These are phyloP conservation scores for Candida corydali DNA, from an alignment of 805 yeast genomes.

Conservation along the genomic window DNA sequence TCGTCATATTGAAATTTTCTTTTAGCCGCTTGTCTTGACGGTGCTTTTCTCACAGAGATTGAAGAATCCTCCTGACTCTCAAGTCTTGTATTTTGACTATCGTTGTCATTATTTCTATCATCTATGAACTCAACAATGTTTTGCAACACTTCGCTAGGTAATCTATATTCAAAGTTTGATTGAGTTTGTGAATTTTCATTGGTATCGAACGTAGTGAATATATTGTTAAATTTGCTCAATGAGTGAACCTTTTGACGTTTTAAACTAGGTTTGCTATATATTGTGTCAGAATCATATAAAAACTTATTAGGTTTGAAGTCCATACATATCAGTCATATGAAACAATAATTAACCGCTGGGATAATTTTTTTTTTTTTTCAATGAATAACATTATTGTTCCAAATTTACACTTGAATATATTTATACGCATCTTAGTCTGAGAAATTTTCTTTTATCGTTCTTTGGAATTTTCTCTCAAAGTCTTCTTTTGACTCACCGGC, in stretches of 20 bases:
- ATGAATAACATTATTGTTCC: too few species aligned
- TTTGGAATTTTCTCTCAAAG: conserved; percentile 15
- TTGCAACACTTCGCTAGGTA: not conserved
- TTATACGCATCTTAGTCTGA: too few species aligned
- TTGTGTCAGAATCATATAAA: too few species aligned
- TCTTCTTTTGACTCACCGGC: conserved; percentile 23
- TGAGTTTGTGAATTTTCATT: not conserved
- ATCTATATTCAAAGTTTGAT: not conserved
- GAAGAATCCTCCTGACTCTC: not conserved
- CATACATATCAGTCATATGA: not conserved
- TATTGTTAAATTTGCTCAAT: not conserved
- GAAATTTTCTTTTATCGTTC: conserved; percentile 1
- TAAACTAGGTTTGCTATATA: conserved; percentile 2
- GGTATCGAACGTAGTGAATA: not conserved
- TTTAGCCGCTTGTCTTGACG: conserved; percentile 1
- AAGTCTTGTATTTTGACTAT: not conserved
- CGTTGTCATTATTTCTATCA: not conserved
- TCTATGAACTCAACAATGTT: conserved; percentile 4
- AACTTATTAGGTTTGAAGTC: too few species aligned
- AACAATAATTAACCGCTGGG: too few species aligned
- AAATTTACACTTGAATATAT: too few species aligned
- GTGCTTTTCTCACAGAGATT: not conserved
- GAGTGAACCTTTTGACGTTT: conserved; percentile 4
- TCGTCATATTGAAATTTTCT: not conserved
- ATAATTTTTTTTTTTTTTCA: too few species aligned